Conservation (phyloP, 2,329 filamentous ascomycete species). For the Huntiella decipiens region DNA sequence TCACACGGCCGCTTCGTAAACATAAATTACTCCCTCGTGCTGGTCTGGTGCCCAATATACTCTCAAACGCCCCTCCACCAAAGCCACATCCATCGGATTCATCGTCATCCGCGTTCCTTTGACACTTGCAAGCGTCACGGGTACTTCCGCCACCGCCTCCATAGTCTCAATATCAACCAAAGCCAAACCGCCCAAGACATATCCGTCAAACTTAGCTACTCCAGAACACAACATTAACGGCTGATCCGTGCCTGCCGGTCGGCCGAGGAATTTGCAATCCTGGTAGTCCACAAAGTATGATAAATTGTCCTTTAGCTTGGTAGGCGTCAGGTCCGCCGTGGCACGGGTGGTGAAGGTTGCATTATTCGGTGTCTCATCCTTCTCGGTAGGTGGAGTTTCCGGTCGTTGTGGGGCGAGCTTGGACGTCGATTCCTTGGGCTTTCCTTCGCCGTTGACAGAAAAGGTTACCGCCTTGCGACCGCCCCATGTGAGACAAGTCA, state of each 20-base stretch:
- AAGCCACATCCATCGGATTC: conserved; percentile 28
- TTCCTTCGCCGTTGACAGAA: conserved; percentile 14
- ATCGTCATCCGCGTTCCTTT: conserved; percentile 24
- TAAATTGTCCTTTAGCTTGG: conserved; percentile 19
- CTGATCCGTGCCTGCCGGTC: conserved; percentile 18
- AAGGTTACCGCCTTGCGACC: conserved; percentile 22
- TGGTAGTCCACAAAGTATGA: conserved; percentile 30
- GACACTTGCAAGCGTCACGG: conserved; percentile 23
- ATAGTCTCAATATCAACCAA: conserved; percentile 27
- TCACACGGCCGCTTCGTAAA: conserved; percentile 22
- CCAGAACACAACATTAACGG: conserved; percentile 29
- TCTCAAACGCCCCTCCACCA: conserved; percentile 25
- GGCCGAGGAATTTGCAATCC: conserved; percentile 31
- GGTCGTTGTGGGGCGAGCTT: too few species aligned
- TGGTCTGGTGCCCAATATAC: conserved; percentile 30
- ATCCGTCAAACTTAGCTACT: conserved; percentile 18
- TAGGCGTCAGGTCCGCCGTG: conserved; percentile 10
- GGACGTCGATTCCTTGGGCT: background rate
- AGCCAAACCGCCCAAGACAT: conserved; percentile 26
- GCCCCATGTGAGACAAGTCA: conserved; percentile 29
- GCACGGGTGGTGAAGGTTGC: background rate
- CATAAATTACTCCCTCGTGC: conserved; percentile 26
- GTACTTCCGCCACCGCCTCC: conserved; percentile 26
- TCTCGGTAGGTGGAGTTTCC: too few species aligned
- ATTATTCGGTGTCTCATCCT: background rate